Percentiles rank a stretch among this genome's conserved stretches.
Conservation (phyloP, 345 rosid species). For the Corchorus olitorius region DNA sequence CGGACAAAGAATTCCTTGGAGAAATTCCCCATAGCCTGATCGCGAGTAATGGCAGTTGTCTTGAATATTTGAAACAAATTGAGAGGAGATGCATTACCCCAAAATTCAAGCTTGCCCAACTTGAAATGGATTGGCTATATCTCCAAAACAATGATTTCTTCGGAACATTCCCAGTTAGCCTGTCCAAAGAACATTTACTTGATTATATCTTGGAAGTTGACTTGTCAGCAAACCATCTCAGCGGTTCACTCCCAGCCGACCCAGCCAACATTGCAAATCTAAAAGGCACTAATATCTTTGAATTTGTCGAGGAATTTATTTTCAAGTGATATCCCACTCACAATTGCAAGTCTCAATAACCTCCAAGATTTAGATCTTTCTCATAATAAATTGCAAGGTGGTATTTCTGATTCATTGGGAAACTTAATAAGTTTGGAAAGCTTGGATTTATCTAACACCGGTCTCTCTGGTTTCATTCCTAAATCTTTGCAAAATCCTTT, state of each 20-base stretch:
- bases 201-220: too few relatives aligned
- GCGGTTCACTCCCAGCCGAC: neutral
- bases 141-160: constrained; percentile 13
- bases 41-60: constrained; percentile 17
- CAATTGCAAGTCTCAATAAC: too few relatives aligned
- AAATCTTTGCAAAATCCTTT: too few relatives aligned
- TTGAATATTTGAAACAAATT: neutral
- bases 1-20: constrained; percentile 1
- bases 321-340: too few relatives aligned
- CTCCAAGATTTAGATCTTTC: too few relatives aligned
- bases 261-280: too few relatives aligned
- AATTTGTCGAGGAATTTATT: too few relatives aligned
- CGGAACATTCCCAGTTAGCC: neutral
- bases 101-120: constrained; percentile 22
- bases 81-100: constrained; percentile 6
- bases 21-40: neutral
- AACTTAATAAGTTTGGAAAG: fast-evolving
- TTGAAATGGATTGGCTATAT: neutral
- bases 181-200: too few relatives aligned
- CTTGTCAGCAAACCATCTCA: constrained; percentile 25
- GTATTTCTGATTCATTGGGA: too few relatives aligned
- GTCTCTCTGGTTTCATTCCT: too few relatives aligned
- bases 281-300: too few relatives aligned
- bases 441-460: constrained; percentile 27
- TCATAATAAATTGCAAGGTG: too few relatives aligned